Base-by-base conservation (phyloP, 2,329 filamentous ascomycete genomes). In the Aureobasidium sp. region DNA sequence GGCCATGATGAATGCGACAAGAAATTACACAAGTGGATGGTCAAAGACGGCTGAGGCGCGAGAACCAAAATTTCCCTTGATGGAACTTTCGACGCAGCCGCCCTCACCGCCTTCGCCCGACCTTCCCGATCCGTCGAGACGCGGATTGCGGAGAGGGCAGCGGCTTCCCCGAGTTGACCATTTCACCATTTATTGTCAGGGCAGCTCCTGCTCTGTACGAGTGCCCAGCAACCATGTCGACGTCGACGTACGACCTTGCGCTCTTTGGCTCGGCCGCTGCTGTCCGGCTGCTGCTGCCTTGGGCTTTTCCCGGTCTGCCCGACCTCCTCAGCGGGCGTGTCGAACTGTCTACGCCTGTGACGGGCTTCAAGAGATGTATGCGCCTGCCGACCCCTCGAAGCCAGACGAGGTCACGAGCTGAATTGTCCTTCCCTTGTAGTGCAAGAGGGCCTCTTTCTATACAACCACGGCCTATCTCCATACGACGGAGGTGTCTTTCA, bases 301-400 rank as follows among this genome's bases (percentile, higher is more conserved):
- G 86, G 62, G 79, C 85, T 61, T 96, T 96, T 71, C 92, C 94
- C 64, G 84, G 83, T 38, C 80, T 99, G 42, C 89, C 93, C 57
- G 86, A 91, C 72, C 81, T 96, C 64, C 81, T 99, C 64, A 94
- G 90, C 21, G 89, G 88, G 65, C 88, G 94, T 70, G 94, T 96
- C 68, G 94, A 99, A 79, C 88, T 99, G 69, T 96, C 94, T 46
- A 99, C 94, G 23, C 93, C 94, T 40, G 88, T 97, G 49, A 96
- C 90, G 68, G 96, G 93, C 82, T 99, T 96, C 83, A 97, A 97
- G 79, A 84, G 94, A 84, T 79, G 92, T 95, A 81, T 74, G 87
- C 75, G 17, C 27, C 21, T 8, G 11, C 40, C 59, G 5, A 21
- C 21, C 11, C 19, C 31, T 37, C 35, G 33, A 2, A 3, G 4